Evolutionary conservation across 2,329 filamentous ascomycete genomes (phyloP), one percentile per base, ranked within the genome.

Genomic region (Spiromastix sp.): DNA sequence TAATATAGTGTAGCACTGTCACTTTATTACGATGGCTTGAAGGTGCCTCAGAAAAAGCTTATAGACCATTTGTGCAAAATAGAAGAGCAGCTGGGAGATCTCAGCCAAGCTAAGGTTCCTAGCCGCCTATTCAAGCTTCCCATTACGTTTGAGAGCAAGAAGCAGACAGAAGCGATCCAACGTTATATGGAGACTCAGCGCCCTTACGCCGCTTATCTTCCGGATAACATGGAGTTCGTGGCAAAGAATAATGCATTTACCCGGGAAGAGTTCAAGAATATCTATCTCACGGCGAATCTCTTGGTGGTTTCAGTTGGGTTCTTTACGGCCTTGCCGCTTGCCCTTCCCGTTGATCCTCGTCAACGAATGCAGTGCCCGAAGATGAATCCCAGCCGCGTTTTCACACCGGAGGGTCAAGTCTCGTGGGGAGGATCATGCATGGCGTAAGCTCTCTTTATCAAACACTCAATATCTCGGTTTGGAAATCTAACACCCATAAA

Each of bases 121-220:
- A 63, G 57, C 27, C 57, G 66, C 4, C 50, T 55, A n/a, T 66
- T 67, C 49, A 55, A 51, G 20, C 52, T 69, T 1, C 66, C 66
- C 0, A 50, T 68, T 18, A 59, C 57, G 4, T 66, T 68, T 40
- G 53, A 64, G 36, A 52, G 48, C 41, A 41, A 50, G 36, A 45
- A 47, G 20, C 55, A 60, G 38, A 50, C 63, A 13, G 66, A 71
- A 21, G 74, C 75, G 0, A 66, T 76, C 1, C 57, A 71, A 30
- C 65, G 76, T 3, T 81, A 81, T 51, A 70, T 70, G 48, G 70
- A 71, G 16, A 79, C 74, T 1, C 74, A 77, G 42, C 66, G 77
- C 5, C 65, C 70, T 1, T 67, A 74, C 32, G 77, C 77, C 0
- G 67, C 72, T 0, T 81, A 77, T 48, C 60, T 80, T 0, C 77